Evolutionary conservation across 257 asterid species (phyloP), one percentile per base, ranked within the genome.

Genomic region (Gynochthodes officinalis): DNA sequence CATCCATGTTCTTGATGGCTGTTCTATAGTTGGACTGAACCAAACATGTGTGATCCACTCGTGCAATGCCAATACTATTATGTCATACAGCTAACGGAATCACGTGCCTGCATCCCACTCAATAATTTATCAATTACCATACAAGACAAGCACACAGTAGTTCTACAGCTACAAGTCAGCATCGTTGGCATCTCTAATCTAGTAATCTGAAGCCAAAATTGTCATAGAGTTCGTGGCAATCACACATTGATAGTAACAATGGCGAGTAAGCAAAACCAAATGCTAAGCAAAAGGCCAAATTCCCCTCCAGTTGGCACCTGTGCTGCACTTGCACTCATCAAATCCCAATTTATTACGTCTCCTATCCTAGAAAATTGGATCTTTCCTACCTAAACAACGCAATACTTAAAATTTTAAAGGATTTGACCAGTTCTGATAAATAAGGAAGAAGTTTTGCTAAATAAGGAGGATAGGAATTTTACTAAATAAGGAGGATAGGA

Each of bases 41-140:
- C 52, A 25, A n/a, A 44, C 63, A 21, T 30, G 60, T 19, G 23
- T 35, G 73, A 37, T 33, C 32, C 62, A 52, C 64, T 13, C 64
- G 73, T 69, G 73, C 64, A 69, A 33, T 21, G 52, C 52, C 13
- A 52, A 52, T 5, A 39, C 37, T 52, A 55, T 12, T 21, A 69
- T 52, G 50, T 35, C 4, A 62, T 62, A 49, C 71, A 73, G 77
- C 77, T 73, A 73, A 63, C 32, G 9, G 3, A 63, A 37, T 73
- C 71, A 73, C 77, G 53, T 73, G 77, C 37, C 71, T 50, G 55
- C 57, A 44, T 49, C 71, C 27, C 19, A 53, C 77, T 64, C 53
- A 64, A 61, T 72, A n/a, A 54, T 70, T 55, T 37, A 39, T 55
- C 74, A 16, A 19, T 10, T 33, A 61, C 19, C 14, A 44, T 33